Evolutionary conservation across 495 filamentous ascomycete genomes (phyloP), one percentile per base, ranked within the genome.

Genomic region (Filosporella fistucella): DNA sequence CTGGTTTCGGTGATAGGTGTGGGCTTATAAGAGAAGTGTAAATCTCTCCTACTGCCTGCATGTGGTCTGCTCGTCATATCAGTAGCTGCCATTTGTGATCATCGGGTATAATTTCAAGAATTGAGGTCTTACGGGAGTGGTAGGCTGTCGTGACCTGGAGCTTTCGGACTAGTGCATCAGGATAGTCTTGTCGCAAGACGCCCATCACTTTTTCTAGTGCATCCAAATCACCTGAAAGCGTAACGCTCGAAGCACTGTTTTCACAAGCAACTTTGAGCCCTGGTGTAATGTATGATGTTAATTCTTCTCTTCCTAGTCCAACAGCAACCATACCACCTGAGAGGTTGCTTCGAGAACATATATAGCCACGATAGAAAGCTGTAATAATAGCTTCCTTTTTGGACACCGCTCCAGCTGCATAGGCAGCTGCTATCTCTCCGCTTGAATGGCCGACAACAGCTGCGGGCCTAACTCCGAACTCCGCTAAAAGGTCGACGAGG

Each of bases 381-480:
- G 77, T 62, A 4, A 70, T 57, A 64, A 83, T 80, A 21, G 68
- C 74, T 0, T 71, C 65, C 16, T 70, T 61, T n/a, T 76, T 75
- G 3, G 58, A 66, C 13, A 79, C 44, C n/a, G 68, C 60, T 5
- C 75, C 74, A 10, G 74, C 68, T 1, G 71, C 68, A 41, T 75
- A 76, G 1, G 75, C 71, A 3, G 74, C 76, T 14, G 67, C 73
- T 50, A 84, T 84, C 55, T 85, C 81, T n/a, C 81, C 81, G 56
- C 75, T 80, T 2, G 81, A 84, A 61, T 85, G 81, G 9, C 81
- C 81, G 6, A 80, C 68, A 0, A 82, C 77, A 18, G 72, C 71
- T 0, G 62, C 57, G 0, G 80, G 79, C 9, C 32, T 58, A 26
- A 85, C 67, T 20, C 70, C 70, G 67, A 77, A 81, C 8, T 69